These are phyloP conservation scores for Hypoxylon sp. DNA, from an alignment of 2,329 filamentous ascomycete genomes.

Conservation along the genomic window DNA sequence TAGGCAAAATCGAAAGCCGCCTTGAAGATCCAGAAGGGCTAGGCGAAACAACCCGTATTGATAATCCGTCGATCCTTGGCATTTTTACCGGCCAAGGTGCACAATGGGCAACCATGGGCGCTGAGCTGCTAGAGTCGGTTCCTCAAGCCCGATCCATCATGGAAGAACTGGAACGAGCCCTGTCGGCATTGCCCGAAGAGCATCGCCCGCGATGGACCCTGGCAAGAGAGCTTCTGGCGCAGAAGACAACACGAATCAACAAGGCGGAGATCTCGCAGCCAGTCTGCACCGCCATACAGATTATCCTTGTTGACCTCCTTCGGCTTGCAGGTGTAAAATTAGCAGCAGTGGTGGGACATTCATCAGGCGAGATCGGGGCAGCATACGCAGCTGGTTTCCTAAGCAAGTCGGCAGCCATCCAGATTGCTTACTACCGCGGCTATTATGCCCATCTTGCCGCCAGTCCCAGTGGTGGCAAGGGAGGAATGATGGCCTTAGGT, in stretches of 20 bases:
- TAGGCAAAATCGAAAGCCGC: neutral
- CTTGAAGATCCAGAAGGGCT: neutral
- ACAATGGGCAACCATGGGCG: slow-evolving; percentile 49
- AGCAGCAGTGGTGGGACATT: slow-evolving; percentile 46
- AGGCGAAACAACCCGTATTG: neutral
- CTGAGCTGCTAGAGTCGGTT: slow-evolving; percentile 33
- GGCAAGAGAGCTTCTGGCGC: slow-evolving; percentile 27
- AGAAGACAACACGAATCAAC: slow-evolving; percentile 25
- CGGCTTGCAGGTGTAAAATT: slow-evolving; percentile 39
- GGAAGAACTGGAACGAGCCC: slow-evolving; percentile 37
- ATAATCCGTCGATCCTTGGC: slow-evolving; percentile 41
- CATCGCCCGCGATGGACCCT: slow-evolving; percentile 40
- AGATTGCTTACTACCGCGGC: slow-evolving; percentile 51
- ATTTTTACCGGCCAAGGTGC: slow-evolving; percentile 53
- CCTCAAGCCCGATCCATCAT: slow-evolving; percentile 27
- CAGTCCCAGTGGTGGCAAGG: slow-evolving; percentile 4
- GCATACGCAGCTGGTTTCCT: slow-evolving; percentile 43
- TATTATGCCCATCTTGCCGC: slow-evolving; percentile 40
- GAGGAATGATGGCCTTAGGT: slow-evolving; percentile 38
- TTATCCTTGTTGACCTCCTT: slow-evolving; percentile 54
- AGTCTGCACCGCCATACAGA: slow-evolving; percentile 56
- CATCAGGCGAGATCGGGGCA: slow-evolving; percentile 46
- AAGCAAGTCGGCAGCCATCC: slow-evolving; percentile 41
- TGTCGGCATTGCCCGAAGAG: slow-evolving; percentile 26
- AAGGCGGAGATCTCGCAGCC: slow-evolving; percentile 42